These are phyloP conservation scores for Primulina tabacum DNA, from an alignment of 257 asterid species.

Conservation along the genomic window DNA sequence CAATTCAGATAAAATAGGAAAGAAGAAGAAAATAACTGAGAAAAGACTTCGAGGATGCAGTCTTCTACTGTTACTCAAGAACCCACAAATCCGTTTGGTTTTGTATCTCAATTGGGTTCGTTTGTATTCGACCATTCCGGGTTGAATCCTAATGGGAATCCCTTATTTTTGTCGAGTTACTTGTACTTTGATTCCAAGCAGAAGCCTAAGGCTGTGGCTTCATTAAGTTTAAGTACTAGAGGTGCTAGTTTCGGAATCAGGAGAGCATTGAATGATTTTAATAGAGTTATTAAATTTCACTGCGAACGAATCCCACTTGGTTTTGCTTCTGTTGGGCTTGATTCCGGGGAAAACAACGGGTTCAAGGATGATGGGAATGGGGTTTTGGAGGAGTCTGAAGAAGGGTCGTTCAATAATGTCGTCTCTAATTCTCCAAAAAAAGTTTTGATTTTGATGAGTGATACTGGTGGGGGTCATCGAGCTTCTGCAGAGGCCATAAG, in stretches of 20 bases:
- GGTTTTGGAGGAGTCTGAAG: slow-evolving; percentile 49
- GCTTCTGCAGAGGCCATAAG: slow-evolving; percentile 99
- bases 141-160: slow-evolving; percentile 30
- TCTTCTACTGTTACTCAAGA: slow-evolving; percentile 71
- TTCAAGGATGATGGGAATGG: slow-evolving; percentile 48
- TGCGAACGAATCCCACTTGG: slow-evolving; percentile 82
- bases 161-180: slow-evolving; percentile 40
- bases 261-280: slow-evolving; percentile 54
- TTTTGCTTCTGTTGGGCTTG: slow-evolving; percentile 60
- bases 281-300: slow-evolving; percentile 66
- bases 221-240: slow-evolving; percentile 58
- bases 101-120: slow-evolving; percentile 57
- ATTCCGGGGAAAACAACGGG: slow-evolving; percentile 54
- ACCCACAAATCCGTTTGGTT: slow-evolving; percentile 43
- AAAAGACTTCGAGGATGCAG: slow-evolving; percentile 48
- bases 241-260: slow-evolving; percentile 58
- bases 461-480: slow-evolving; percentile 98
- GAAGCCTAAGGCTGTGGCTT: slow-evolving; percentile 51
- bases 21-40: not conserved
- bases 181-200: slow-evolving; percentile 49
- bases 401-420: slow-evolving; percentile 37
- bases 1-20: not conserved
- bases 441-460: slow-evolving; percentile 92
- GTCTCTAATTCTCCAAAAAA: slow-evolving; percentile 52
- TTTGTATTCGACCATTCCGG: slow-evolving; percentile 41